Evolutionary conservation across 2,329 filamentous ascomycete species (phyloP).

Genomic region (Fonsecaea pugnacius): DNA sequence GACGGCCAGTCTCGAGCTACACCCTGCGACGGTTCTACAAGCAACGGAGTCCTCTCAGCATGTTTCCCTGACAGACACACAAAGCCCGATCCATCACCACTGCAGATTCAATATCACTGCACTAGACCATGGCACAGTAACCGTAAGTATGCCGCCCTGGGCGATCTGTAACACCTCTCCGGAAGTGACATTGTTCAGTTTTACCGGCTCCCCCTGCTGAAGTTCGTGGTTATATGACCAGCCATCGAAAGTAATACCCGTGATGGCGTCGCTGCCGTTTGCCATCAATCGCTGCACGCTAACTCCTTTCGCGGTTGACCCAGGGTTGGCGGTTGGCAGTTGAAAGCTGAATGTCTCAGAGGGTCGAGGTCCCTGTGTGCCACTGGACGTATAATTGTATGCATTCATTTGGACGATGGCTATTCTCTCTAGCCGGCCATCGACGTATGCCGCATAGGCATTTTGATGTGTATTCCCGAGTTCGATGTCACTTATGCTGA

Average conservation of each 20-base stretch:
- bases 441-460: slow-evolving; percentile 62
- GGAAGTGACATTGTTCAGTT: slow-evolving; percentile 60
- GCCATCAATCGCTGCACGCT: slow-evolving; percentile 58
- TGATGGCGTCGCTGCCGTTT: slow-evolving; percentile 67
- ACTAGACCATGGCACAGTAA: slow-evolving; percentile 40
- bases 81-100: slow-evolving; percentile 11
- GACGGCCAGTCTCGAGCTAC: not conserved
- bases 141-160: slow-evolving; percentile 42
- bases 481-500: slow-evolving; percentile 56
- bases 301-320: slow-evolving; percentile 33
- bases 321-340: slow-evolving; percentile 33
- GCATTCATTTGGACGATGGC: slow-evolving; percentile 62
- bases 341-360: slow-evolving; percentile 38
- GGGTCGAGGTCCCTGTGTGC: slow-evolving; percentile 27
- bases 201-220: slow-evolving; percentile 58
- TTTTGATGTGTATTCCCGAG: slow-evolving; percentile 48
- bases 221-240: slow-evolving; percentile 66
- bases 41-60: not conserved
- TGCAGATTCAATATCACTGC: slow-evolving; percentile 38
- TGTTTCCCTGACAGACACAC: not conserved
- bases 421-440: slow-evolving; percentile 52
- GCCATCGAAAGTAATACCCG: slow-evolving; percentile 65
- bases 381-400: slow-evolving; percentile 63
- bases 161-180: slow-evolving; percentile 50
- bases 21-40: not conserved